Evolutionary conservation across 768 basidiomycete genomes (phyloP).

Genomic region (Russula sp.): DNA sequence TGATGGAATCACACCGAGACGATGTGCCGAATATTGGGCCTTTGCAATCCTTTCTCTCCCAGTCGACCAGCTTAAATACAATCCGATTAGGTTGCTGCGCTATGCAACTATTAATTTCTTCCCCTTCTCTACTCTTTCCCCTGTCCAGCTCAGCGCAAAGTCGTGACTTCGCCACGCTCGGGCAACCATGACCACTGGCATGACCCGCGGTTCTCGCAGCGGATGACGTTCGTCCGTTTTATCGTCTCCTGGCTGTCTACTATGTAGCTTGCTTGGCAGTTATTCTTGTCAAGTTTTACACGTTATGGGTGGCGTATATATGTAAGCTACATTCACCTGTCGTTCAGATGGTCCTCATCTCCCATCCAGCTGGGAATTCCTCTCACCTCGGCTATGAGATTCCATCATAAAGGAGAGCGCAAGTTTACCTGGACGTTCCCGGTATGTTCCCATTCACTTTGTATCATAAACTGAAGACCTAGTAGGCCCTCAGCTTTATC

Average conservation of each 20-base stretch:
- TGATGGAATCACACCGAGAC: too few relatives aligned
- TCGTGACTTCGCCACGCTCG: too few relatives aligned
- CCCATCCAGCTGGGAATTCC: slow-evolving; percentile 20
- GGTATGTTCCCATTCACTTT: slow-evolving; percentile 2
- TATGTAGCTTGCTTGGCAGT: not conserved
- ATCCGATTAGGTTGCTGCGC: not conserved
- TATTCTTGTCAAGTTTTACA: slow-evolving; percentile 15
- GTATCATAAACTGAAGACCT: not conserved
- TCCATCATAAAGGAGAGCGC: slow-evolving; percentile 16
- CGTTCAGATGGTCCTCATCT: not conserved
- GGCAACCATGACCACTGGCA: slow-evolving; percentile 14
- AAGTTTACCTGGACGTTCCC: slow-evolving; percentile 22
- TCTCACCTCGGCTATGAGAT: slow-evolving; percentile 17
- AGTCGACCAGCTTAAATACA: not conserved
- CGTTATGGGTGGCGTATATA: slow-evolving; percentile 22
- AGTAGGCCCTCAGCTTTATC: slow-evolving; percentile 12
- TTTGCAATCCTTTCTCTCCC: not conserved
- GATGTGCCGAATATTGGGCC: too few relatives aligned
- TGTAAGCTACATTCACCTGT: slow-evolving; percentile 7
- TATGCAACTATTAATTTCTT: not conserved
- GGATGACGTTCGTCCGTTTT: slow-evolving; percentile 3
- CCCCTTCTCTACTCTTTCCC: not conserved
- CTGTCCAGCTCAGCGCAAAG: too few relatives aligned
- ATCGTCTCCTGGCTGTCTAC: not conserved
- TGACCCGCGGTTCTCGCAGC: not conserved